phyloP scores from a whole-genome alignment of 2,329 filamentous ascomycete genomes.

The Curvularia spicifera region DNA sequence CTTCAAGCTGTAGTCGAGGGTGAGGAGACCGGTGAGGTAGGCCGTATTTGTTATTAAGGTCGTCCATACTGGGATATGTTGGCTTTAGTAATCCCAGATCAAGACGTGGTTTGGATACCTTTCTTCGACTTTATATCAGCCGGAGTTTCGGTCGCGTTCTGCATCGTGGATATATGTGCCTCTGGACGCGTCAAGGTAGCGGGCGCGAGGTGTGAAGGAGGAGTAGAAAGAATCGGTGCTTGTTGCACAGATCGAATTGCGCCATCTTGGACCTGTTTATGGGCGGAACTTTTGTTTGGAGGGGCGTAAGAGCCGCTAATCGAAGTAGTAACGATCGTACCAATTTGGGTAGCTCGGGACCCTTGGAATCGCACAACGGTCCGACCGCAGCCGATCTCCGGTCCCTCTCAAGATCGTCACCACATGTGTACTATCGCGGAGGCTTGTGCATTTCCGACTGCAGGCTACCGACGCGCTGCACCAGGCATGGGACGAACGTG shows the following conservation, averaged over 20 bases:
- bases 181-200: conserved; percentile 1
- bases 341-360: conserved; percentile 9
- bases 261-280: conserved; percentile 11
- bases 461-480: conserved; percentile 8
- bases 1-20: conserved; percentile 78
- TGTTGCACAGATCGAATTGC: conserved; percentile 5
- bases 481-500: neutral
- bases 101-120: conserved; percentile 33
- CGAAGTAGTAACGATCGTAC: conserved; percentile 14
- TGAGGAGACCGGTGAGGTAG: conserved; percentile 83
- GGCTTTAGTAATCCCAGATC: conserved; percentile 4
- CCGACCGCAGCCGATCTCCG: conserved; percentile 33
- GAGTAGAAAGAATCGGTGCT: neutral
- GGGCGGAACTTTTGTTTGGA: conserved; percentile 13
- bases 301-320: conserved; percentile 22
- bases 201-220: neutral
- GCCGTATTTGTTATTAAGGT: conserved; percentile 83
- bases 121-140: conserved; percentile 47
- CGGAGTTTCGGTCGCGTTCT: conserved; percentile 9
- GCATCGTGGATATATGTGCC: conserved; percentile 8
- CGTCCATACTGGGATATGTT: conserved; percentile 72
- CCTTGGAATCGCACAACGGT: conserved; percentile 3
- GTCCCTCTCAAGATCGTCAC: conserved; percentile 40
- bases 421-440: conserved; percentile 36
- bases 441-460: conserved; percentile 42